phyloP scores from a whole-genome alignment of 768 basidiomycete genomes.

The Xerocomus potaroensis region DNA sequence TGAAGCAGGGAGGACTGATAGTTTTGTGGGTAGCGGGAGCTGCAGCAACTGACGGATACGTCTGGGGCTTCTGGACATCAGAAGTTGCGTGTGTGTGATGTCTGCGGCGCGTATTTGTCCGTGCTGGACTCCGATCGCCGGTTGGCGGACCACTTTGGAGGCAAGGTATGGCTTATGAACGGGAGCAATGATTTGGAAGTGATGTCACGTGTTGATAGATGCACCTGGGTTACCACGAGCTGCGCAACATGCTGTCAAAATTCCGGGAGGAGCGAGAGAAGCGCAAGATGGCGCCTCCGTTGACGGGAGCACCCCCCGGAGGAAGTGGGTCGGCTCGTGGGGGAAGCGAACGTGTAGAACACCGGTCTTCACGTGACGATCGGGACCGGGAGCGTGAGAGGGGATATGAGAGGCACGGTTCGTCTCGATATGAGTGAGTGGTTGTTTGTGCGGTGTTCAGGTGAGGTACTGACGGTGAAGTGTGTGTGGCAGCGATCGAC shows the following conservation, averaged over 20 bases:
- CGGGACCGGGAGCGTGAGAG: constrained; percentile 67
- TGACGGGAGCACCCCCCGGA: constrained; percentile 34
- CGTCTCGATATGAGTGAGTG: constrained; percentile 75
- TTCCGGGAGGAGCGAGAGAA: constrained; percentile 91
- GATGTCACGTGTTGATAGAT: constrained; percentile 57
- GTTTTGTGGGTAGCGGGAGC: constrained; percentile 60
- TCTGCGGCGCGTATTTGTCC: constrained; percentile 98
- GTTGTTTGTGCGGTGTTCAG: constrained; percentile 16
- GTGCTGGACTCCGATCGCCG: constrained; percentile 98
- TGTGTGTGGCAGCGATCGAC: constrained; percentile 50
- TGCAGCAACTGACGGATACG: constrained; percentile 95
- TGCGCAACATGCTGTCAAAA: constrained; percentile 88
- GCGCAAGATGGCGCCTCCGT: constrained; percentile 56
- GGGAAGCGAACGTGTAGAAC: constrained; percentile 44
- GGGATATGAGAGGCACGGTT: constrained; percentile 63
- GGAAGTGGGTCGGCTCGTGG: constrained; percentile 39
- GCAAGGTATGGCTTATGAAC: constrained; percentile 66
- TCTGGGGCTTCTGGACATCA: constrained; percentile 99
- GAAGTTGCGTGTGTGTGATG: constrained; percentile 99
- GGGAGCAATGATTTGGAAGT: constrained; percentile 20
- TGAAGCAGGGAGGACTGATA: constrained; percentile 2
- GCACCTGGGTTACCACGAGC: constrained; percentile 98
- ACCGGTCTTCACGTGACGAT: constrained; percentile 57
- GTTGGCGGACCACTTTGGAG: constrained; percentile 98
- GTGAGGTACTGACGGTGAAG: constrained; percentile 8